Evolutionary conservation across 306 rosid species (phyloP), one percentile per base, ranked within the genome.

Genomic region (Myrica gale): DNA sequence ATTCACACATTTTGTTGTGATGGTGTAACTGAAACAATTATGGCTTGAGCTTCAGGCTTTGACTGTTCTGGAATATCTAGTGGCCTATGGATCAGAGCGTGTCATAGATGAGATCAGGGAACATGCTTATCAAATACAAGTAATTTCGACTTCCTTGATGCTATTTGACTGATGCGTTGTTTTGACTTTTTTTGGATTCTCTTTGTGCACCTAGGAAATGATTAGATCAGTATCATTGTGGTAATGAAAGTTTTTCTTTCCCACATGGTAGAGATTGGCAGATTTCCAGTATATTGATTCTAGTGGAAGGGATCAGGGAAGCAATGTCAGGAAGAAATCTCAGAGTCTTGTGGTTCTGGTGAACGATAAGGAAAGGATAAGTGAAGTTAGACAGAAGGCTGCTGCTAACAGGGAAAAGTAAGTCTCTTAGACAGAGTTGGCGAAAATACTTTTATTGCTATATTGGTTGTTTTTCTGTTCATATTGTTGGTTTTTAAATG

Each of bases 41-140:
- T 68, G 71, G 68, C 74, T 79, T 79, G 71, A 54, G 54, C 77
- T 16, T 54, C 88, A 96, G 99, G 97, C 89, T 74, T 90, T 96
- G 91, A 89, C 92, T 17, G 91, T 96, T 60, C 84, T 96, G 84
- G 99, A 96, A 71, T 96, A 92, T 84, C 81, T 96, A 87, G 99
- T 96, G 68, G 99, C 89, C 72, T 84, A 96, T 79, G 99, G 99
- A 43, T 92, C 98, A 17, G 99, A 96, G 80, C 92, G 96, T 60
- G 93, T 92, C 82, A 88, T 96, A 76, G 99, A 96, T 44, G 99
- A 96, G 78, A 90, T 92, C 83, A 89, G 87, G 82, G 99, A 96
- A 84, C 98, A 96, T 85, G 89, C 89, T 7, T 90, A 96, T 89
- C 99, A 96, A 88, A 90, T 96, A 85, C 93, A 97, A 21, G 99